These are phyloP conservation scores for Neonectria neomacrospora DNA, from an alignment of 2,329 filamentous ascomycete genomes.

Conservation along the genomic window DNA sequence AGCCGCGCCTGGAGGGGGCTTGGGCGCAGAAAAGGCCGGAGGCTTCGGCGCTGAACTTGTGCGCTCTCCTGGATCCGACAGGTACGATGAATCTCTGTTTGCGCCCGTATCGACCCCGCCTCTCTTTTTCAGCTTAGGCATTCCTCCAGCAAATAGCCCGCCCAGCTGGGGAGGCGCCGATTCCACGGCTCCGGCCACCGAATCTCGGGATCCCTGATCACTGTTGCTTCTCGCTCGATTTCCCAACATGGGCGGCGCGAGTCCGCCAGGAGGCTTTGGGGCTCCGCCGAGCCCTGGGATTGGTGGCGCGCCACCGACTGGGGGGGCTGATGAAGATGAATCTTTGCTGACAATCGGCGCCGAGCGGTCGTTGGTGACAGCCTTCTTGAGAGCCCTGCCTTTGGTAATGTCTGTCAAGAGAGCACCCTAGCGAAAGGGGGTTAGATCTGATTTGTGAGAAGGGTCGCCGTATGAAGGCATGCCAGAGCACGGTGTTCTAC, in stretches of 20 bases:
- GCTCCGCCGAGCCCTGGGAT: slow-evolving; percentile 69
- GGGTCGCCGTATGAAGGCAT: not conserved
- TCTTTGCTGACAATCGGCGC: slow-evolving; percentile 70
- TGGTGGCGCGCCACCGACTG: slow-evolving; percentile 81
- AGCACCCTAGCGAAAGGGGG: slow-evolving; percentile 71
- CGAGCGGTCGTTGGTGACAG: slow-evolving; percentile 91
- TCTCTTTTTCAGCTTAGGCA: slow-evolving; percentile 92
- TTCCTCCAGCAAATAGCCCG: slow-evolving; percentile 91
- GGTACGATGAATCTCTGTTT: slow-evolving; percentile 72
- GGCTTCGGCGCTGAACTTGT: slow-evolving; percentile 59
- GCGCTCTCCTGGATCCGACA: slow-evolving; percentile 76
- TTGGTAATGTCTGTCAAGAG: slow-evolving; percentile 89
- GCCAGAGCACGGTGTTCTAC: not conserved
- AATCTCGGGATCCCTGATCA: slow-evolving; percentile 68
- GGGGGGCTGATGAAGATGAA: slow-evolving; percentile 60
- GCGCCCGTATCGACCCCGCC: slow-evolving; percentile 80
- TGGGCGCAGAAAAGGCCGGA: slow-evolving; percentile 67
- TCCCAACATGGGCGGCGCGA: slow-evolving; percentile 77
- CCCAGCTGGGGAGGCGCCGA: slow-evolving; percentile 84
- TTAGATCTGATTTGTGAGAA: not conserved
- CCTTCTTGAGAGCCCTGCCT: slow-evolving; percentile 82
- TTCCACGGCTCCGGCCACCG: slow-evolving; percentile 57
- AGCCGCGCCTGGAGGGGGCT: slow-evolving; percentile 57
- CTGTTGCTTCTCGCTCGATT: slow-evolving; percentile 86
- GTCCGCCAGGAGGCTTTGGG: slow-evolving; percentile 66